These are phyloP conservation scores for Mesotaenium endlicherianum DNA, from an alignment of 139 green algal species.

Conservation along the genomic window DNA sequence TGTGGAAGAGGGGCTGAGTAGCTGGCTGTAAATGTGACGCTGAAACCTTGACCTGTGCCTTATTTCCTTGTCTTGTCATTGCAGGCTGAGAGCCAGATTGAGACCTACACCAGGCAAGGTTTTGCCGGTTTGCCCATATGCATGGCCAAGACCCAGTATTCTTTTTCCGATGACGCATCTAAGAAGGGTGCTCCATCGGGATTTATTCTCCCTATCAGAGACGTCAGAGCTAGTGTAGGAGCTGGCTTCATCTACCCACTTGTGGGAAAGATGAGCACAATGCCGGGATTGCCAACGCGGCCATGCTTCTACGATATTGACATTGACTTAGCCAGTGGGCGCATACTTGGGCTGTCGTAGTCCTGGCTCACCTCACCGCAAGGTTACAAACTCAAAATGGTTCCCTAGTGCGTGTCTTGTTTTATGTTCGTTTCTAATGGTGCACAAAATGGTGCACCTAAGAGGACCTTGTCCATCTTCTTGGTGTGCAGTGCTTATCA, in stretches of 20 bases:
- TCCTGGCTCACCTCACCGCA: no score
- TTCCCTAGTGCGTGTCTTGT: no score
- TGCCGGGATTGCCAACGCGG: slow-evolving; percentile 64
- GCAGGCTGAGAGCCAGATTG: slow-evolving; percentile 64
- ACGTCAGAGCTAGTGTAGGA: slow-evolving; percentile 81
- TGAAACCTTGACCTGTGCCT: no score
- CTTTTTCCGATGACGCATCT: slow-evolving; percentile 79
- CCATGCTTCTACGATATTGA: slow-evolving; percentile 56
- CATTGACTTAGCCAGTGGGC: slow-evolving; percentile 30
- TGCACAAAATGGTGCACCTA: no score
- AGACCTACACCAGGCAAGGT: slow-evolving; percentile 77
- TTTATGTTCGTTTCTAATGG: no score
- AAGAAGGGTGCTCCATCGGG: slow-evolving; percentile 72
- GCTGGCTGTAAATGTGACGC: no score
- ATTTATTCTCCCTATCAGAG: slow-evolving; percentile 86
- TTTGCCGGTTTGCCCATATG: slow-evolving; percentile 92
- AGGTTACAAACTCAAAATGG: no score
- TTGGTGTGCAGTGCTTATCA: no score
- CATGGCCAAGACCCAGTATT: slow-evolving; percentile 99
- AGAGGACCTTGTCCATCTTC: no score
- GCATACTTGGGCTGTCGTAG: slow-evolving; percentile 48
- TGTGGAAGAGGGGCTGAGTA: no score
- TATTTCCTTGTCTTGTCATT: not conserved
- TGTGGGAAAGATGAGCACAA: slow-evolving; percentile 91
- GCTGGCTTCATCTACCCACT: slow-evolving; percentile 91